Percentiles rank a stretch among this genome's conserved stretches.
These are phyloP conservation scores for Magnusiomyces paraingens DNA, from an alignment of 1,139 yeast species.

Conservation along the genomic window DNA sequence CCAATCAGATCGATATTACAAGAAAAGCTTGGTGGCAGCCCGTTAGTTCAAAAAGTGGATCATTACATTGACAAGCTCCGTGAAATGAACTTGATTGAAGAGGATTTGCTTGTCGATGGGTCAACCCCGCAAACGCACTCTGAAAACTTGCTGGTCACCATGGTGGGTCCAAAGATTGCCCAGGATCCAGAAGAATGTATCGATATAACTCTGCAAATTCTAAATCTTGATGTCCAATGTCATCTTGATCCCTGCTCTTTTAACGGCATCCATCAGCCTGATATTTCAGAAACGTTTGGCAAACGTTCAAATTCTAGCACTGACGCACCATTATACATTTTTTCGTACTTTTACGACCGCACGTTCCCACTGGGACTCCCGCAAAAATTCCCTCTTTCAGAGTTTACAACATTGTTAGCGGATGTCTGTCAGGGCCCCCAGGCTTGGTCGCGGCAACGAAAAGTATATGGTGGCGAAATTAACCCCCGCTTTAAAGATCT, in stretches of 20 bases:
- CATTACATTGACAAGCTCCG: neutral
- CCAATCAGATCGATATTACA: neutral
- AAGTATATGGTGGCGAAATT: constrained; percentile 4
- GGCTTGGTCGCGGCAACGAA: constrained; percentile 42
- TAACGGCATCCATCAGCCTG: constrained; percentile 96
- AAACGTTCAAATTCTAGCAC: constrained; percentile 21
- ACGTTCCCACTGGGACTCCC: constrained; percentile 89
- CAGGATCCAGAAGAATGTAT: constrained; percentile 63
- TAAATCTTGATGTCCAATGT: constrained; percentile 80
- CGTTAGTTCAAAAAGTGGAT: neutral
- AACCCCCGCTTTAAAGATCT: neutral
- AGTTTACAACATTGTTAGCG: constrained; percentile 64
- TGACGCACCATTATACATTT: constrained; percentile 50
- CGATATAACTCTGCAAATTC: constrained; percentile 67
- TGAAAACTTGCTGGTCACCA: constrained; percentile 37
- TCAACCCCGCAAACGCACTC: neutral
- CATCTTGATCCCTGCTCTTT: constrained; percentile 78
- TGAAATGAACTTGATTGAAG: neutral
- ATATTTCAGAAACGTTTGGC: constrained; percentile 68
- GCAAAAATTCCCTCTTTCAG: constrained; percentile 65
- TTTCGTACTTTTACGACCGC: constrained; percentile 92
- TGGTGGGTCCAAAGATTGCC: constrained; percentile 65
- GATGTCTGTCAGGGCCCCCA: constrained; percentile 74
- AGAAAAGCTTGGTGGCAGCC: neutral
- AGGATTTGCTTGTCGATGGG: neutral